phyloP scores from a whole-genome alignment of 306 rosid genomes.

The Cucurbita argyrosperma region DNA sequence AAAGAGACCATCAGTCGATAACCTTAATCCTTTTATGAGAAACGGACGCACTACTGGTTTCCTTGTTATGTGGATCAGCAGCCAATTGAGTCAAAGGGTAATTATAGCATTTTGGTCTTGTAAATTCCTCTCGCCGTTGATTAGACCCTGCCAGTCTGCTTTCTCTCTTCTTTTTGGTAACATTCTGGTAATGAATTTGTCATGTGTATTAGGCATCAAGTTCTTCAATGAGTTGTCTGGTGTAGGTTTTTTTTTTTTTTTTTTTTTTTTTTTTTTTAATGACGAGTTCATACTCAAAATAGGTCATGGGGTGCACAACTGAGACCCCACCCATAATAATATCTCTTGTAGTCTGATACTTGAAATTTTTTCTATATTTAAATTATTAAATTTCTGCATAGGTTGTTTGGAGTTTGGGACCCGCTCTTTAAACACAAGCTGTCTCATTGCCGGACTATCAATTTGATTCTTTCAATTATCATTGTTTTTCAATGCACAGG shows the following conservation, averaged over 20 bases:
- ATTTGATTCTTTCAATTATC: neutral
- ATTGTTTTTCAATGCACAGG: neutral
- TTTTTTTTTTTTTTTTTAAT: neutral
- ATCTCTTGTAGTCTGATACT: neutral
- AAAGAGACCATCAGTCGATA: neutral
- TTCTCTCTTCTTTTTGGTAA: neutral
- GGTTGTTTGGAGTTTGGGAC: conserved; percentile 2
- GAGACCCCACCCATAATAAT: neutral
- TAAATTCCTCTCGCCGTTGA: no score
- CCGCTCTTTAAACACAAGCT: conserved; percentile 4
- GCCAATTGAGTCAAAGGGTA: neutral
- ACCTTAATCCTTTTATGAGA: neutral
- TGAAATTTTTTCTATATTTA: neutral
- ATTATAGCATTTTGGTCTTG: no score
- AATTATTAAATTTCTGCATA: neutral
- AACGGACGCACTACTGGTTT: neutral
- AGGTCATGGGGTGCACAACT: conserved; percentile 6
- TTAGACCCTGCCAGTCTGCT: neutral
- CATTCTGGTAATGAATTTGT: neutral
- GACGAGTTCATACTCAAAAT: neutral
- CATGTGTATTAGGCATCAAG: neutral
- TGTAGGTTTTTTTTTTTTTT: neutral
- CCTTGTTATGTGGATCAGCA: neutral
- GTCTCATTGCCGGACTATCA: neutral
- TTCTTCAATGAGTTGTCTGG: neutral